These are phyloP conservation scores for Paraconiothyrium sp. DNA, from an alignment of 2,329 filamentous ascomycete genomes.

Conservation along the genomic window DNA sequence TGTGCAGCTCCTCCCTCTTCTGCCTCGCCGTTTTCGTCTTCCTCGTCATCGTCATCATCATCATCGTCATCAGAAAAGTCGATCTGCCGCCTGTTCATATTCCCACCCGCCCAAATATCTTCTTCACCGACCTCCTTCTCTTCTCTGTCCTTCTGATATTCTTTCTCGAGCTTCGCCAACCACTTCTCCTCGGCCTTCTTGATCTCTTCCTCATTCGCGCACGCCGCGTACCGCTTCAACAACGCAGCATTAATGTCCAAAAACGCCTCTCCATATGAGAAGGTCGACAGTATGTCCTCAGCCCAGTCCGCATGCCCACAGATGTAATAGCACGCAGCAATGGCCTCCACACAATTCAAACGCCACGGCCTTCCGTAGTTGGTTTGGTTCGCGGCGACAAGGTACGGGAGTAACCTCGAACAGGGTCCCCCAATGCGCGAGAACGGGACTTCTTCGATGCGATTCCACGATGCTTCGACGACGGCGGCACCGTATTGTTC, in stretches of 20 bases:
- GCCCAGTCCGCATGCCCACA: slow-evolving; percentile 94
- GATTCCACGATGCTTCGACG: slow-evolving; percentile 96
- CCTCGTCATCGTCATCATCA: slow-evolving; percentile 55
- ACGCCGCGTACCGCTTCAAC: slow-evolving; percentile 85
- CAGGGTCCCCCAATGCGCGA: slow-evolving; percentile 90
- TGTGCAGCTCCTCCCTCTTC: slow-evolving; percentile 56
- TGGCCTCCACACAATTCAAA: slow-evolving; percentile 93
- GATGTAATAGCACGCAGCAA: slow-evolving; percentile 92
- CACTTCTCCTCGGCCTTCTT: slow-evolving; percentile 87
- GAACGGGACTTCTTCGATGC: slow-evolving; percentile 91
- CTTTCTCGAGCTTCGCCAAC: slow-evolving; percentile 88
- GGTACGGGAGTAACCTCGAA: slow-evolving; percentile 83
- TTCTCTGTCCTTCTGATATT: slow-evolving; percentile 83
- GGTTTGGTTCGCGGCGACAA: slow-evolving; percentile 94
- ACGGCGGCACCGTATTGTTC: slow-evolving; percentile 93
- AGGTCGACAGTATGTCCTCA: slow-evolving; percentile 80
- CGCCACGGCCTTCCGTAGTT: slow-evolving; percentile 98
- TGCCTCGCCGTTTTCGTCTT: slow-evolving; percentile 55
- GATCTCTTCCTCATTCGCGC: slow-evolving; percentile 79
- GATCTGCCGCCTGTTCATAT: slow-evolving; percentile 74
- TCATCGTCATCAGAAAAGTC: slow-evolving; percentile 55
- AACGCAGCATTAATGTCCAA: slow-evolving; percentile 88
- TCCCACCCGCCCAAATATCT: slow-evolving; percentile 91
- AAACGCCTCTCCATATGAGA: slow-evolving; percentile 89
- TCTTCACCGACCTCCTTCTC: slow-evolving; percentile 66